Conservation (phyloP, 768 basidiomycete species). For the Clitopilus passeckerianus region DNA sequence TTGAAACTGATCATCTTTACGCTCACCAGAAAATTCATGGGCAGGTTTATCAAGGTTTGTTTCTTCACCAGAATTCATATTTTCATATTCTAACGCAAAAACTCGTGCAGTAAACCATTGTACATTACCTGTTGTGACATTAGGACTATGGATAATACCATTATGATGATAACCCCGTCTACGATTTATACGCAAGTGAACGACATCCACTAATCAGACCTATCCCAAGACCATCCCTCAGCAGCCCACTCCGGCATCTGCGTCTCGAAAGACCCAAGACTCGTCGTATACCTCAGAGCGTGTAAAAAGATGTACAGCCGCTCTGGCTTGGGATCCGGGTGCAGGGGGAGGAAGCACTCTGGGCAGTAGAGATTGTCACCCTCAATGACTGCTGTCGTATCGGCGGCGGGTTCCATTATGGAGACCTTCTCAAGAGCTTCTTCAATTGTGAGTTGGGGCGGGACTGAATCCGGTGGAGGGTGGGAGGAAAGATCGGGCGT, state of each 20-base stretch:
- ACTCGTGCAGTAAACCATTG: background rate
- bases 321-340: slow-evolving; percentile 91
- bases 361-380: slow-evolving; percentile 65
- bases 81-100: background rate
- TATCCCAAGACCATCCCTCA: slow-evolving; percentile 68
- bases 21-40: slow-evolving; percentile 77
- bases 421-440: slow-evolving; percentile 45
- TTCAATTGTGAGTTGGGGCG: slow-evolving; percentile 36
- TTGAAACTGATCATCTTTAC: slow-evolving; percentile 2
- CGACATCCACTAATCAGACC: slow-evolving; percentile 12
- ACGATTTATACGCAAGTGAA: background rate
- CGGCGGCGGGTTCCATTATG: slow-evolving; percentile 30
- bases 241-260: slow-evolving; percentile 88
- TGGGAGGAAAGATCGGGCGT: slow-evolving; percentile 11
- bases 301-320: slow-evolving; percentile 95
- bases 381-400: slow-evolving; percentile 30
- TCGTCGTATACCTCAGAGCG: slow-evolving; percentile 79
- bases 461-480: slow-evolving; percentile 8
- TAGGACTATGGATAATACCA: background rate
- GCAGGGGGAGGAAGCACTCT: slow-evolving; percentile 89
- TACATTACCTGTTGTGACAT: background rate
- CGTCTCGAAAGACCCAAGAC: slow-evolving; percentile 78
- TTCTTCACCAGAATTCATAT: background rate
- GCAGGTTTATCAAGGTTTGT: slow-evolving; percentile 80
- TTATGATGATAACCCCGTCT: background rate